These are phyloP conservation scores for Hymenoscyphus fraxineus DNA, from an alignment of 2,329 filamentous ascomycete genomes.

Conservation along the genomic window DNA sequence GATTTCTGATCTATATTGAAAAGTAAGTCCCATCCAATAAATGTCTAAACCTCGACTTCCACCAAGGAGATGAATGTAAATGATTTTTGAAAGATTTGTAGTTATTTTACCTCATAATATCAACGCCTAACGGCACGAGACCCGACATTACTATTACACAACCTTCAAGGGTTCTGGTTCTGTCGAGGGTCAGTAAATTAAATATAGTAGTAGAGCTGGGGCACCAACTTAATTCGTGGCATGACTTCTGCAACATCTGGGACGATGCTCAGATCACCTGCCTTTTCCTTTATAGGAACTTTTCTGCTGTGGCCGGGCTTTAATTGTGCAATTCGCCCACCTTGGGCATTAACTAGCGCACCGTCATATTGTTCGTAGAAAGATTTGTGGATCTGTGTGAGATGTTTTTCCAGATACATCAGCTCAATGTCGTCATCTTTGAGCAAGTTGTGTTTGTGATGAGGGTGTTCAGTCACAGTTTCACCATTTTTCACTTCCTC, in stretches of 20 bases:
- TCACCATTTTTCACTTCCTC: constrained; percentile 39
- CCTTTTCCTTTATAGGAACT: constrained; percentile 39
- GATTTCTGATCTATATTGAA: constrained; percentile 64
- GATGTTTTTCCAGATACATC: constrained; percentile 67
- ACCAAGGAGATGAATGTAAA: neutral
- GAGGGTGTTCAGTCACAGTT: constrained; percentile 29
- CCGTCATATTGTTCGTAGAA: constrained; percentile 83
- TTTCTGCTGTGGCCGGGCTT: constrained; percentile 41
- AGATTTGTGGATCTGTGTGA: constrained; percentile 68
- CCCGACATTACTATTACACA: constrained; percentile 85
- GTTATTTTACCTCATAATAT: constrained; percentile 55
- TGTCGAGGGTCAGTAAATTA: constrained; percentile 24
- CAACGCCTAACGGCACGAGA: constrained; percentile 76
- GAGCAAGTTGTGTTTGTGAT: constrained; percentile 68
- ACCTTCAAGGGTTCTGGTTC: constrained; percentile 63
- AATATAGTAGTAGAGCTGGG: neutral
- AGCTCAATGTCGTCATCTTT: constrained; percentile 87
- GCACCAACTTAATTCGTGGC: constrained; percentile 64
- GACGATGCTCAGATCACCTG: constrained; percentile 54
- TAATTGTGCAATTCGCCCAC: constrained; percentile 39
- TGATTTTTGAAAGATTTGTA: neutral
- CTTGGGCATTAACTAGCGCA: constrained; percentile 38
- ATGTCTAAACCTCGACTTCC: neutral
- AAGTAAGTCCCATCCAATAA: constrained; percentile 8
- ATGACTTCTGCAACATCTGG: constrained; percentile 87